Conservation (phyloP, 163 green algal genomes). For the Scenedesmus sp. region DNA sequence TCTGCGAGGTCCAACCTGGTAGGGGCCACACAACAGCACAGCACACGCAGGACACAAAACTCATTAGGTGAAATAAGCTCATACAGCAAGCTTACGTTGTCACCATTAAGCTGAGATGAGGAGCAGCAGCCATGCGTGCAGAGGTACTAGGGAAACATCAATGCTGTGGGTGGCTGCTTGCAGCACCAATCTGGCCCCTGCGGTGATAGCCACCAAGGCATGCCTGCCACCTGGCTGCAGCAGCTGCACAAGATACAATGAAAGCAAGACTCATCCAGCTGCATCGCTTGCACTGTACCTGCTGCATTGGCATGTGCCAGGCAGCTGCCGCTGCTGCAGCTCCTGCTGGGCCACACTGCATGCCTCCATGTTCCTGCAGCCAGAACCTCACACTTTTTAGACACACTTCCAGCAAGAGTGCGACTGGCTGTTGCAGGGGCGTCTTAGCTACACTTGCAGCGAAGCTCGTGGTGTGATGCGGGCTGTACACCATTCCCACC, state of each 20-base stretch:
- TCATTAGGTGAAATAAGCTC: not conserved
- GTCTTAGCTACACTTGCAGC: not conserved
- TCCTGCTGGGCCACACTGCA: slow-evolving; percentile 1
- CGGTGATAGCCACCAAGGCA: not conserved
- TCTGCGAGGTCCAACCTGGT: slow-evolving; percentile 45
- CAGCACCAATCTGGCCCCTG: not conserved
- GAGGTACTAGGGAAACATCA: not conserved
- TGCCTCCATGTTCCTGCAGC: slow-evolving; percentile 41
- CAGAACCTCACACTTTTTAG: not conserved
- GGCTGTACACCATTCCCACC: not conserved
- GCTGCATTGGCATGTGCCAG: slow-evolving; percentile 38
- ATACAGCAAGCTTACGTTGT: too few relatives aligned
- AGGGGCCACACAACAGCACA: not conserved
- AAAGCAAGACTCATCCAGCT: not conserved
- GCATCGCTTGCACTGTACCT: not conserved
- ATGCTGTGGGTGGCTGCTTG: not conserved
- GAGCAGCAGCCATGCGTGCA: not conserved
- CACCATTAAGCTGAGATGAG: not conserved
- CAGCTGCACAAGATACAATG: not conserved
- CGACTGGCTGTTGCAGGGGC: not conserved
- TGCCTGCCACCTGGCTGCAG: not conserved
- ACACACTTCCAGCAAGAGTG: not conserved
- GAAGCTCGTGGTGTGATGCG: too few relatives aligned
- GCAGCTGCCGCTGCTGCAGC: not conserved
- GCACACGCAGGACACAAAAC: not conserved